A percentile compares a stretch with the other conserved stretches of the same genome.
Evolutionary conservation across 768 basidiomycete genomes (phyloP).

Genomic region (Trametes cinnabarina): DNA sequence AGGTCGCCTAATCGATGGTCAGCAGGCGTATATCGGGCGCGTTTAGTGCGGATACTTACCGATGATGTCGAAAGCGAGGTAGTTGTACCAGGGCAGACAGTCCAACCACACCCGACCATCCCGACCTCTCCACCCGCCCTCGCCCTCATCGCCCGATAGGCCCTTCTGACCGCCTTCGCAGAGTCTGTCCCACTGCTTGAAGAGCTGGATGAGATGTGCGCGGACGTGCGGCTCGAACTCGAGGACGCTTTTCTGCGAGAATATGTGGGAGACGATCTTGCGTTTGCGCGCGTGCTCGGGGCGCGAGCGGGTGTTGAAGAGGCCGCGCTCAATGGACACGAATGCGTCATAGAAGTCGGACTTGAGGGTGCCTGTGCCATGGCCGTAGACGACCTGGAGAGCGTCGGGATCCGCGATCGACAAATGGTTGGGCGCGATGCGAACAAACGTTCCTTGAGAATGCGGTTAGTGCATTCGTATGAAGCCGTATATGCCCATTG

Average conservation of each 20-base stretch:
- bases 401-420: slow-evolving; percentile 68
- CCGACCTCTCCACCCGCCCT: slow-evolving; percentile 56
- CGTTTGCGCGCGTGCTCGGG: slow-evolving; percentile 82
- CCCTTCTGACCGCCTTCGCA: slow-evolving; percentile 55
- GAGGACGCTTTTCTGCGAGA: slow-evolving; percentile 79
- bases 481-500: too few relatives aligned
- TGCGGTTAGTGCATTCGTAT: not conserved
- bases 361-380: slow-evolving; percentile 85
- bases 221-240: slow-evolving; percentile 88
- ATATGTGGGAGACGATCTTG: slow-evolving; percentile 86
- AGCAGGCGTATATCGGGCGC: not conserved
- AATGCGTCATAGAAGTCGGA: slow-evolving; percentile 45
- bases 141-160: slow-evolving; percentile 57
- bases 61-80: slow-evolving; percentile 74
- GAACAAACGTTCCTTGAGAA: slow-evolving; percentile 37
- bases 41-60: slow-evolving; percentile 35
- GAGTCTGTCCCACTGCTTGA: slow-evolving; percentile 76
- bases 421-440: slow-evolving; percentile 46
- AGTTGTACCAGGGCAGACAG: slow-evolving; percentile 69
- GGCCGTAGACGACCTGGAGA: slow-evolving; percentile 72
- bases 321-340: slow-evolving; percentile 43
- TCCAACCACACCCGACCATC: slow-evolving; percentile 72
- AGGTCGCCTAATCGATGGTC: slow-evolving; percentile 58
- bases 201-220: slow-evolving; percentile 52
- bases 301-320: slow-evolving; percentile 80